A percentile compares a stretch with the other conserved stretches of the same genome.
These are phyloP conservation scores for Lumnitzera littorea DNA, from an alignment of 345 rosid species.

Conservation along the genomic window DNA sequence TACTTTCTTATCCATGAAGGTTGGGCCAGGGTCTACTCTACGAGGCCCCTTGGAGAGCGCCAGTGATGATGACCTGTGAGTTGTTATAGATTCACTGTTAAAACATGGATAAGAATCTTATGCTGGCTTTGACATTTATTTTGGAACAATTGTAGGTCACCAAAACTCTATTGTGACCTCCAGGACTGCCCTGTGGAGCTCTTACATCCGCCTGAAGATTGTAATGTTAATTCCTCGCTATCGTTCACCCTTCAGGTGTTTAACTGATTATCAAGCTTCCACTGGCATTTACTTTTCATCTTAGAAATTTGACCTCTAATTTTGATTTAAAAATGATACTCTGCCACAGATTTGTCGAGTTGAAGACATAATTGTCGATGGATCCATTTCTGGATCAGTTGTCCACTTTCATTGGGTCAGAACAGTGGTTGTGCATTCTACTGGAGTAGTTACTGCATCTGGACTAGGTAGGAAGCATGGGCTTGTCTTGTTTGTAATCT, in stretches of 20 bases:
- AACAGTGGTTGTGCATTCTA: conserved; percentile 29
- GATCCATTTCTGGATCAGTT: conserved; percentile 48
- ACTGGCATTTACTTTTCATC: neutral
- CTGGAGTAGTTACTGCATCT: conserved; percentile 46
- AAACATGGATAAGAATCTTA: neutral
- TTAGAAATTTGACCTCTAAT: conserved; percentile 2
- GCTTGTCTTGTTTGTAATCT: neutral
- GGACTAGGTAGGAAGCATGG: conserved; percentile 38
- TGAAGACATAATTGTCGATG: conserved; percentile 48
- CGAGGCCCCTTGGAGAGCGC: conserved; percentile 77
- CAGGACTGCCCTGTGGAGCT: conserved; percentile 79
- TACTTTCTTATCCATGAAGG: conserved; percentile 32
- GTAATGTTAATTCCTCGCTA: conserved; percentile 84
- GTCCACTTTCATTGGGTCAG: conserved; percentile 66
- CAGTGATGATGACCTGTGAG: conserved; percentile 69
- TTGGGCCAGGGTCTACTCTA: conserved; percentile 74
- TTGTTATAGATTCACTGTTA: conserved; percentile 10
- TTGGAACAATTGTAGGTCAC: conserved; percentile 39
- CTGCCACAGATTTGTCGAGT: conserved; percentile 60
- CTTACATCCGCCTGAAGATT: conserved; percentile 89
- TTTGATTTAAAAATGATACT: too few relatives aligned
- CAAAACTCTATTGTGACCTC: conserved; percentile 64
- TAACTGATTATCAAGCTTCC: too few relatives aligned
- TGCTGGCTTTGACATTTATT: conserved; percentile 8
- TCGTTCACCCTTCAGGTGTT: conserved; percentile 88